Evolutionary conservation across 495 filamentous ascomycete species (phyloP).

Genomic region (Astrothelium macrocarpum): DNA sequence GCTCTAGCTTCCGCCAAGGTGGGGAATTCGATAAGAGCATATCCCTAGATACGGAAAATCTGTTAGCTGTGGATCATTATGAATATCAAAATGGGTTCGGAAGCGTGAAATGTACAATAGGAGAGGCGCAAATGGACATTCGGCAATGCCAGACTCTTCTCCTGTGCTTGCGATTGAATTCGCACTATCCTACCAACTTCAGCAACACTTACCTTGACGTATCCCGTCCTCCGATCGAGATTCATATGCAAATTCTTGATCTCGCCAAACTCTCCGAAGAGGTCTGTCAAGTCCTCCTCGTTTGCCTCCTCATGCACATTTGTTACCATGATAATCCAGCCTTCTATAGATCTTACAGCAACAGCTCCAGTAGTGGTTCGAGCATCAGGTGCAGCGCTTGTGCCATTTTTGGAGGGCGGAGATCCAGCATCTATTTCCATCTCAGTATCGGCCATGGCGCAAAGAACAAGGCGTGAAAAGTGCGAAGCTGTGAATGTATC

Average conservation of each 20-base stretch:
- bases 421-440: constrained; percentile 64
- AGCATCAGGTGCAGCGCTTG: constrained; percentile 43
- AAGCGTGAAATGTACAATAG: background rate
- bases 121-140: background rate
- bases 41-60: constrained; percentile 52
- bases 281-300: constrained; percentile 89
- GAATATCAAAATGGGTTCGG: constrained; percentile 3
- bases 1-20: constrained; percentile 77
- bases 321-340: constrained; percentile 94
- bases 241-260: constrained; percentile 97
- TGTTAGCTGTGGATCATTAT: background rate
- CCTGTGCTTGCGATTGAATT: background rate
- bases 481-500: background rate
- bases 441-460: constrained; percentile 39
- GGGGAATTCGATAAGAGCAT: constrained; percentile 86
- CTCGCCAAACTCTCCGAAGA: constrained; percentile 92
- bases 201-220: constrained; percentile 70
- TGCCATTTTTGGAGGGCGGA: constrained; percentile 43
- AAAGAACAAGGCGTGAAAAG: background rate
- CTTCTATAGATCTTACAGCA: constrained; percentile 95
- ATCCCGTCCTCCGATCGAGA: constrained; percentile 88
- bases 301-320: constrained; percentile 97
- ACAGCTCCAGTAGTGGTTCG: constrained; percentile 72
- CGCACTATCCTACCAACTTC: background rate
- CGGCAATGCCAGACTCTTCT: background rate